Evolutionary conservation across 2,329 filamentous ascomycete species (phyloP).

Genomic region (Chalaropsis ovoidea): DNA sequence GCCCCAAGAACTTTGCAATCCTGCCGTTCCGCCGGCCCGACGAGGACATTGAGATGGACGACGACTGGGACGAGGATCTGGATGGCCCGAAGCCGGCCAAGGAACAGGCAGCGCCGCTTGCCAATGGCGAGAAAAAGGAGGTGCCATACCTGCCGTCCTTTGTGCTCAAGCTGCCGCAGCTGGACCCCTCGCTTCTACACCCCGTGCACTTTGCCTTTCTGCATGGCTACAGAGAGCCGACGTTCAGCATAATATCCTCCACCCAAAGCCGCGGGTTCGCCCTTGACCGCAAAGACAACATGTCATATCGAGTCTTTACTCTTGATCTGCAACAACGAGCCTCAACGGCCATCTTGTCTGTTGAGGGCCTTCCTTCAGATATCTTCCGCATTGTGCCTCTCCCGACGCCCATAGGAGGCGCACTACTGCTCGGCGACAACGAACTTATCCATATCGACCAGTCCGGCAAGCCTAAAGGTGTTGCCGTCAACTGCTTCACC

Average conservation of each 20-base stretch:
- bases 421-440: conserved; percentile 75
- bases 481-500: conserved; percentile 85
- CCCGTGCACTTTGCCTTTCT: conserved; percentile 87
- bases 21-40: conserved; percentile 79
- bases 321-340: conserved; percentile 87
- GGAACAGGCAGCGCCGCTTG: conserved; percentile 31
- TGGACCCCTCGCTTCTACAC: conserved; percentile 79
- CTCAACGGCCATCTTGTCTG: conserved; percentile 83
- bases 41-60: conserved; percentile 83
- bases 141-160: conserved; percentile 73
- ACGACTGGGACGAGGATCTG: conserved; percentile 67
- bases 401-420: conserved; percentile 77
- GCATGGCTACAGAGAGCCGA: conserved; percentile 94
- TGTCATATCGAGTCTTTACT: conserved; percentile 90
- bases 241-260: conserved; percentile 86
- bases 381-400: conserved; percentile 73
- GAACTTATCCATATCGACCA: conserved; percentile 94
- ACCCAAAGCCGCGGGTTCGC: conserved; percentile 62
- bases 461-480: conserved; percentile 82
- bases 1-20: conserved; percentile 78
- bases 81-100: conserved; percentile 55
- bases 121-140: conserved; percentile 43
- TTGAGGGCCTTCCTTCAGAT: conserved; percentile 76
- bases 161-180: conserved; percentile 76
- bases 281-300: conserved; percentile 71